A percentile compares a stretch with the other conserved stretches of the same genome.
Evolutionary conservation across 192 early-diverging fungal genomes (phyloP).

Genomic region (Linnemannia hyalina): DNA sequence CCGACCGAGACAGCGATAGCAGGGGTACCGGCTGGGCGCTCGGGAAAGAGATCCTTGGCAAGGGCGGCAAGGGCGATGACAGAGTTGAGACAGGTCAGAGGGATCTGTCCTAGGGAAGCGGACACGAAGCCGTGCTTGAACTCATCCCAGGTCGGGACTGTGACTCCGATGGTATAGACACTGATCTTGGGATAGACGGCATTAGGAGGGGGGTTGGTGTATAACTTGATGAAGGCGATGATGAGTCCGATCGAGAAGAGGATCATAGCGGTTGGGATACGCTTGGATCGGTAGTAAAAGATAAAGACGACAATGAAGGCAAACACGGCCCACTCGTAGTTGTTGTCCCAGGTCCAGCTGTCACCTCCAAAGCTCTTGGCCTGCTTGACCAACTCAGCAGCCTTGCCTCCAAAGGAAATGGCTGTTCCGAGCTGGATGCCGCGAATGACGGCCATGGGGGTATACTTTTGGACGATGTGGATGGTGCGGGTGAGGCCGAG

Average conservation of each 20-base stretch:
- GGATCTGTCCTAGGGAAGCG: constrained; percentile 89
- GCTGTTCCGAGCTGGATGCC: constrained; percentile 84
- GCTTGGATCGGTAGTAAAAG: constrained; percentile 68
- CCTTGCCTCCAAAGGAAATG: constrained; percentile 76
- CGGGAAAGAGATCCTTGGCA: constrained; percentile 87
- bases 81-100: constrained; percentile 89
- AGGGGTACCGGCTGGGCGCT: constrained; percentile 62
- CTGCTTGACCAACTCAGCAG: constrained; percentile 66
- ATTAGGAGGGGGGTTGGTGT: constrained; percentile 43
- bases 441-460: constrained; percentile 76
- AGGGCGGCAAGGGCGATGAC: constrained; percentile 83
- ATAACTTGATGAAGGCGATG: constrained; percentile 71
- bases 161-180: constrained; percentile 67
- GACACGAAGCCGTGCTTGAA: constrained; percentile 81
- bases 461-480: constrained; percentile 70
- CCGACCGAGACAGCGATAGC: constrained; percentile 77
- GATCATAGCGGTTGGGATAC: constrained; percentile 75
- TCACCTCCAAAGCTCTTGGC: constrained; percentile 66
- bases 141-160: constrained; percentile 73
- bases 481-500: constrained; percentile 77
- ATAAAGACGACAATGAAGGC: constrained; percentile 74
- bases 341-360: constrained; percentile 71
- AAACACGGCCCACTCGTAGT: constrained; percentile 76
- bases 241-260: constrained; percentile 77
- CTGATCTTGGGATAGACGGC: constrained; percentile 59